These are phyloP conservation scores for Oryza longistaminata DNA, from an alignment of 176 grass and related monocot genomes.

Conservation along the genomic window DNA sequence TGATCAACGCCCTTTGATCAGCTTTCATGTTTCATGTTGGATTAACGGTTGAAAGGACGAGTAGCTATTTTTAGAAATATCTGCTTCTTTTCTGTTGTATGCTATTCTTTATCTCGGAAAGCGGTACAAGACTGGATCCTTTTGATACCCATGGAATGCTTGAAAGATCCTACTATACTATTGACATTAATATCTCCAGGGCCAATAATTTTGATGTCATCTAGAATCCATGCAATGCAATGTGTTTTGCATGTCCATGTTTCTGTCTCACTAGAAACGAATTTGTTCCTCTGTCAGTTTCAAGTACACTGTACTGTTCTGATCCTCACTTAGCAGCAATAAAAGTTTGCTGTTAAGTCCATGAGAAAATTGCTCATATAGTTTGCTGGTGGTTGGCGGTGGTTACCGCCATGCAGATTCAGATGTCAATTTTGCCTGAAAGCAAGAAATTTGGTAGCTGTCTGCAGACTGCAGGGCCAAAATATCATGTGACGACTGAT, in stretches of 20 bases:
- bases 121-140: not conserved
- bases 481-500: not conserved
- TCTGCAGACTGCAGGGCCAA: not conserved
- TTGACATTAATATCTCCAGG: not conserved
- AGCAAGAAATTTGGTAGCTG: slow-evolving; percentile 6
- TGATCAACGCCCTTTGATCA: slow-evolving; percentile 74
- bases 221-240: not conserved
- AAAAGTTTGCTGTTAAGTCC: not conserved
- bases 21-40: not conserved
- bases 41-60: not conserved
- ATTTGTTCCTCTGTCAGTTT: not conserved
- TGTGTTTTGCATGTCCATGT: not conserved
- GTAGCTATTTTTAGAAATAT: slow-evolving; percentile 5
- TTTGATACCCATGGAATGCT: slow-evolving; percentile 6
- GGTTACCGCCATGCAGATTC: not conserved
- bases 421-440: not conserved
- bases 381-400: not conserved
- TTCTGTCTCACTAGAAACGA: not conserved
- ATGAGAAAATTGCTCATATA: not conserved
- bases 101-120: slow-evolving; percentile 15
- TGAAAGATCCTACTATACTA: not conserved
- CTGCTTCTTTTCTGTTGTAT: slow-evolving; percentile 38
- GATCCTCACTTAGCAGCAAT: not conserved
- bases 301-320: not conserved
- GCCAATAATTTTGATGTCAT: slow-evolving; percentile 26